These are phyloP conservation scores for Myxozyma vanderwaltii DNA, from an alignment of 805 yeast genomes.

Conservation along the genomic window DNA sequence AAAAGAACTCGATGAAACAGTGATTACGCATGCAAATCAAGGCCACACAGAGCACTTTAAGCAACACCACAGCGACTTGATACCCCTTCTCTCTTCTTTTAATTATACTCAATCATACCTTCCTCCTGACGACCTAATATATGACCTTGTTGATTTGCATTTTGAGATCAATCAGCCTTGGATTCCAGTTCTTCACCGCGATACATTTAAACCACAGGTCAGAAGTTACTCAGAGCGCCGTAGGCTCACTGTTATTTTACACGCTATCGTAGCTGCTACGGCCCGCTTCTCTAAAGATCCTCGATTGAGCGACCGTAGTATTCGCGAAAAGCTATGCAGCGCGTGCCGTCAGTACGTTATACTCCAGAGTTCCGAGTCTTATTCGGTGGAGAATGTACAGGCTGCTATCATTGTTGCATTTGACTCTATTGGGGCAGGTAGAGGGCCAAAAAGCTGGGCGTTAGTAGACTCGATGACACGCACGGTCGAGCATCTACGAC, in stretches of 20 bases:
- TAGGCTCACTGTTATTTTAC: neutral
- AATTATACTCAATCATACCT: slow-evolving; percentile 8
- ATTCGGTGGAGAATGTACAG: slow-evolving; percentile 18
- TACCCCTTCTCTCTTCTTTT: neutral
- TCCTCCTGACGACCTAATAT: slow-evolving; percentile 14
- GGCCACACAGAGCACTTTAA: too few relatives aligned
- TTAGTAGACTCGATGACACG: slow-evolving; percentile 19
- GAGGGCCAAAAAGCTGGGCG: slow-evolving; percentile 20
- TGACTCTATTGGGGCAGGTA: slow-evolving; percentile 17
- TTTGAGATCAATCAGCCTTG: slow-evolving; percentile 17
- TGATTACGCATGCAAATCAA: too few relatives aligned
- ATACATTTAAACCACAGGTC: neutral
- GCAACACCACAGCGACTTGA: neutral
- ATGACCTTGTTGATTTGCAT: slow-evolving; percentile 13
- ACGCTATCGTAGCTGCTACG: slow-evolving; percentile 14
- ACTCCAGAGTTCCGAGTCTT: slow-evolving; percentile 8
- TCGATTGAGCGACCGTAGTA: neutral
- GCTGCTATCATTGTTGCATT: slow-evolving; percentile 19
- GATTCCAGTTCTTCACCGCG: slow-evolving; percentile 17
- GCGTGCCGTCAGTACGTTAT: slow-evolving; percentile 20
- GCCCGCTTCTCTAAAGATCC: slow-evolving; percentile 8
- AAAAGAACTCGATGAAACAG: too few relatives aligned
- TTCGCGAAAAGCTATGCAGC: slow-evolving; percentile 5
- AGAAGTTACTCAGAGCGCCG: neutral
- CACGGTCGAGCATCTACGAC: slow-evolving; percentile 18